Conservation (phyloP, 2,329 filamentous ascomycete genomes). For the Penicillium glabrum region DNA sequence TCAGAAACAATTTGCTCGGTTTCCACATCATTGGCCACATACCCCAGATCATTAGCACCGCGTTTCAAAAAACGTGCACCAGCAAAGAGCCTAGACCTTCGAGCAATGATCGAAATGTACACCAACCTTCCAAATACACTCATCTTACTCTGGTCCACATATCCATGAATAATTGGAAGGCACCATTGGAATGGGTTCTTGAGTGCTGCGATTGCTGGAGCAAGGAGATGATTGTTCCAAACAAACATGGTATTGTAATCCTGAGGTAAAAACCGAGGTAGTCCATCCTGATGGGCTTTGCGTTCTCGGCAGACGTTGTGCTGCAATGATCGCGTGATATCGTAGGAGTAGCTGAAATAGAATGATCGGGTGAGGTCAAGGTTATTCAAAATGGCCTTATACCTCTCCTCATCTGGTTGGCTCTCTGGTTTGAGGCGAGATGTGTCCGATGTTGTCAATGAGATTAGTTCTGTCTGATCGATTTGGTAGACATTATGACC, state of each 20-base stretch:
- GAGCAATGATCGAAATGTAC: constrained; percentile 90
- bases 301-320: constrained; percentile 86
- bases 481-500: constrained; percentile 96
- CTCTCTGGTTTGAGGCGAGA: constrained; percentile 73
- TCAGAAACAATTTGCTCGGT: constrained; percentile 98
- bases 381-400: constrained; percentile 84
- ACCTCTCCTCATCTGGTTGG: constrained; percentile 86
- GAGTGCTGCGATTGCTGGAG: constrained; percentile 68
- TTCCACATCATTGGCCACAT: constrained; percentile 97
- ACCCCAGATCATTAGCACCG: constrained; percentile 89
- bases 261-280: constrained; percentile 63
- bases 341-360: constrained; percentile 98
- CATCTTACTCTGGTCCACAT: constrained; percentile 85
- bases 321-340: constrained; percentile 88
- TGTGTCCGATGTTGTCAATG: constrained; percentile 70
- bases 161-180: constrained; percentile 90
- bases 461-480: constrained; percentile 87
- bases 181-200: constrained; percentile 94
- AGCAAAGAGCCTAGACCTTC: constrained; percentile 89
- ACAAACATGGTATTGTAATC: constrained; percentile 97
- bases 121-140: constrained; percentile 85
- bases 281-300: constrained; percentile 65
- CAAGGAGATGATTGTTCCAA: constrained; percentile 89
- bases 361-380: constrained; percentile 88
- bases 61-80: constrained; percentile 92